These are phyloP conservation scores for Mortierella claussenii DNA, from an alignment of 192 early-diverging fungal species.

Conservation along the genomic window DNA sequence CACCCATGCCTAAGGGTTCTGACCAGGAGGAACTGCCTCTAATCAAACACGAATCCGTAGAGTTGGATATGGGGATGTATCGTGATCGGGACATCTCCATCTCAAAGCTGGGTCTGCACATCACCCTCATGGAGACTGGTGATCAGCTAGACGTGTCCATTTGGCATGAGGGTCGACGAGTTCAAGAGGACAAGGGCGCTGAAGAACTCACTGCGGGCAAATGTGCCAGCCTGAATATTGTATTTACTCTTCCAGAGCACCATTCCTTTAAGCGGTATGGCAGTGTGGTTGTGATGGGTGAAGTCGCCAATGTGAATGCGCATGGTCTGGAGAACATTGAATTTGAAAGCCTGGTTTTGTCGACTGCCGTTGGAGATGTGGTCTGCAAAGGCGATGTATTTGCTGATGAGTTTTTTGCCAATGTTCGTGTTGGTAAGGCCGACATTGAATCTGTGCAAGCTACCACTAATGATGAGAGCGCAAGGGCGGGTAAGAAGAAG, in stretches of 20 bases:
- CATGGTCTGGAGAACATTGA: slow-evolving; percentile 6
- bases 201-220: slow-evolving; percentile 8
- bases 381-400: not conserved
- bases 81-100: slow-evolving; percentile 1
- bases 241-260: slow-evolving; percentile 22
- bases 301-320: not conserved
- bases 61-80: not conserved
- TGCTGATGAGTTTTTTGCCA: slow-evolving; percentile 3
- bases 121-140: slow-evolving; percentile 3
- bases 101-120: slow-evolving; percentile 5
- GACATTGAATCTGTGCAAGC: slow-evolving; percentile 8
- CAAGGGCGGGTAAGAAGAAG: too few relatives aligned
- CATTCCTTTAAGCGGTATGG: slow-evolving; percentile 12
- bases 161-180: slow-evolving; percentile 20
- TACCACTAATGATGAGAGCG: slow-evolving; percentile 1
- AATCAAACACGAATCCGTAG: not conserved
- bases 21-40: too few relatives aligned
- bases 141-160: slow-evolving; percentile 14
- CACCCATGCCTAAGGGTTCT: not conserved
- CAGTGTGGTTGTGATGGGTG: slow-evolving; percentile 15
- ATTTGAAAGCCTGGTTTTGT: slow-evolving; percentile 16
- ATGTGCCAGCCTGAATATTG: slow-evolving; percentile 16
- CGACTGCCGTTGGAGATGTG: slow-evolving; percentile 2
- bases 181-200: not conserved
- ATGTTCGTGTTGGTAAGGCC: slow-evolving; percentile 8